Evolutionary conservation across 768 basidiomycete species (phyloP).

Genomic region (Candolleomyces eurysporus): DNA sequence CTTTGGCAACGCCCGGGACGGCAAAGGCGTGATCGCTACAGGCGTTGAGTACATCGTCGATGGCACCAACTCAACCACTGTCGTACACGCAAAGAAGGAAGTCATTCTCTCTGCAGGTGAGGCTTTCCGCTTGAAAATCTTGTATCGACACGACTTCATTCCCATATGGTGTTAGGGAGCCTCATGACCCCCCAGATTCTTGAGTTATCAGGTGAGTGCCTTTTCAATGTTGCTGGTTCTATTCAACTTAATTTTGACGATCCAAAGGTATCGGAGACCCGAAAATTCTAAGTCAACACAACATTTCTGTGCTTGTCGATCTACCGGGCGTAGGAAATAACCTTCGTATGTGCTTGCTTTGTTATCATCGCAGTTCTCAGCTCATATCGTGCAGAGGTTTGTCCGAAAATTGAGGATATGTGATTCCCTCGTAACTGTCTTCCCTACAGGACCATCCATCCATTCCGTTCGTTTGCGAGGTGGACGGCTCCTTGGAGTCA

Average conservation of each 20-base stretch:
- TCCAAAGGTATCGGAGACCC: constrained; percentile 7
- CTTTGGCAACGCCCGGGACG: constrained; percentile 36
- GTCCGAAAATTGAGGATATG: neutral
- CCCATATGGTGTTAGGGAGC: neutral
- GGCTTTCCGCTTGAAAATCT: neutral
- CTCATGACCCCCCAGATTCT: constrained; percentile 18
- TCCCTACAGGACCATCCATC: constrained; percentile 7
- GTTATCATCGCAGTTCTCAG: neutral
- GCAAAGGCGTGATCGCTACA: constrained; percentile 39
- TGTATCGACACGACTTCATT: neutral
- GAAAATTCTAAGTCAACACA: neutral
- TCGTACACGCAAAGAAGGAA: constrained; percentile 41
- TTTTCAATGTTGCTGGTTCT: neutral
- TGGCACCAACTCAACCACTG: constrained; percentile 20
- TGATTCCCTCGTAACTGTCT: neutral
- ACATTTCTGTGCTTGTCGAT: constrained; percentile 3
- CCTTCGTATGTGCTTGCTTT: constrained; percentile 1
- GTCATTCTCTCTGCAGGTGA: constrained; percentile 55
- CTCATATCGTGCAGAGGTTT: constrained; percentile 2
- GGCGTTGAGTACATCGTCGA: constrained; percentile 29
- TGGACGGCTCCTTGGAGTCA: constrained; percentile 1
- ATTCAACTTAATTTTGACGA: neutral
- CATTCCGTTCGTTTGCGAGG: constrained; percentile 4
- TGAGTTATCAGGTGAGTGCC: constrained; percentile 27
- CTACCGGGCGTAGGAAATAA: constrained; percentile 9